Base-by-base conservation (phyloP, 495 filamentous ascomycete genomes). In the Hypoxylon lienhwacheense region DNA sequence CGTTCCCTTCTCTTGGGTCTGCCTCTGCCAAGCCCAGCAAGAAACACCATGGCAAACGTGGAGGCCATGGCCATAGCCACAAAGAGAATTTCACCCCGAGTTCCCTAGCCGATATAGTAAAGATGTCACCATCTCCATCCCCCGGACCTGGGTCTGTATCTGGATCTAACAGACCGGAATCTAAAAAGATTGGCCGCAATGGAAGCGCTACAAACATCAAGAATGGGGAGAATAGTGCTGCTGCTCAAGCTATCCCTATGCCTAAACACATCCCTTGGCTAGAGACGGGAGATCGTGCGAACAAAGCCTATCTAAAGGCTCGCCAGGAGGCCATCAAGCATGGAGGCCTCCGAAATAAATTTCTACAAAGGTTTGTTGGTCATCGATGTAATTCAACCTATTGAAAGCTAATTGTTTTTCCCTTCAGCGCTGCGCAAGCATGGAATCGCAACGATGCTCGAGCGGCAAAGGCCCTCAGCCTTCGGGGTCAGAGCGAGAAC, bases 371-470 rank as follows among this genome's bases (percentile, higher is more conserved):
- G 90, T 93, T 74, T 61, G 69, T 36, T 1, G 19, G 5, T 34
- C 31, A 11, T 25, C 20, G 2, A 5, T 14, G 2, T 21, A 25
- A 1, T 42, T 28, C 5, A 10, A 19, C 26, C 22, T 21, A 12
- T 48, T 3, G 3, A 20, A 59, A 33, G 29, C 61, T 76, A 39
- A 75, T 65, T 20, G 5, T 24, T 11, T 31, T 17, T n/a, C n/a
- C n/a, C n/a, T 26, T 21, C 45, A 95, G 91, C 65, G 95, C 95
- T 43, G 92, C 93, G n/a, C 91, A 96, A 77, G 95, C 95, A n/a
- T 99, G 95, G 95, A 96, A 97, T 67, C 88, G 95, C 40, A 97
- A 95, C 64, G 95, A 99, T 68, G 91, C 95, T 16, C 85, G 95
- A 56, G 91, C 93, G 11, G 95, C 95, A 21, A 97, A 97, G 72